phyloP scores from a whole-genome alignment of 306 rosid species.

The Neltuma alba region DNA sequence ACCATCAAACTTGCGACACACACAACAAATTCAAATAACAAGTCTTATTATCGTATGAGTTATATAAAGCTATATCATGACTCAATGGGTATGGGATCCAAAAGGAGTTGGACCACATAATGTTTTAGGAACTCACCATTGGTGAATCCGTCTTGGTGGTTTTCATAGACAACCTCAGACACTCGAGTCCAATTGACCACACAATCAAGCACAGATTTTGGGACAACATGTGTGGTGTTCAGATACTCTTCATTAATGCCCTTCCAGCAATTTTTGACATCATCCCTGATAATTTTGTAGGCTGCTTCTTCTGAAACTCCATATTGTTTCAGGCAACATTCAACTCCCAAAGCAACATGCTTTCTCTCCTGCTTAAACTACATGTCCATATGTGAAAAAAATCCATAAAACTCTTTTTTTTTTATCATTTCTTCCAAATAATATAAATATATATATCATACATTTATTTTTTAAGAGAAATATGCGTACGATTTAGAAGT shows the following conservation, averaged over 20 bases:
- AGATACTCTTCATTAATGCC: not conserved
- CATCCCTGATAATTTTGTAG: not conserved
- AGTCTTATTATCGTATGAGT: too few species aligned
- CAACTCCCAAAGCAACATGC: conserved; percentile 39
- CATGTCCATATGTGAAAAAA: too few species aligned
- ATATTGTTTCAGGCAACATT: not conserved
- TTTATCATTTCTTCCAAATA: too few species aligned
- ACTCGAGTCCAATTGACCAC: not conserved
- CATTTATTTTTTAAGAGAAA: too few species aligned
- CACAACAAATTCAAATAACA: too few species aligned
- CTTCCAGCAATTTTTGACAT: not conserved
- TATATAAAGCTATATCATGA: too few species aligned
- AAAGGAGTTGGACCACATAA: not conserved
- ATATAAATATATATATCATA: too few species aligned
- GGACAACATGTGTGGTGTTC: not conserved
- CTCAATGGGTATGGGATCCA: not conserved
- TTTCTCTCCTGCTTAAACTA: not conserved
- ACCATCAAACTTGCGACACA: too few species aligned
- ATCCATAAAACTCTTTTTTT: too few species aligned
- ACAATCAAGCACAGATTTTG: not conserved
- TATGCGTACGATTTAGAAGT: too few species aligned
- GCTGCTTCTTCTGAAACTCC: conserved; percentile 5
- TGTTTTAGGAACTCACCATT: not conserved
- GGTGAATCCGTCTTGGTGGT: not conserved
- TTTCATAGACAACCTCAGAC: not conserved